Evolutionary conservation across 176 grass and related monocot species (phyloP).

Genomic region (Coix lacrymajobi): DNA sequence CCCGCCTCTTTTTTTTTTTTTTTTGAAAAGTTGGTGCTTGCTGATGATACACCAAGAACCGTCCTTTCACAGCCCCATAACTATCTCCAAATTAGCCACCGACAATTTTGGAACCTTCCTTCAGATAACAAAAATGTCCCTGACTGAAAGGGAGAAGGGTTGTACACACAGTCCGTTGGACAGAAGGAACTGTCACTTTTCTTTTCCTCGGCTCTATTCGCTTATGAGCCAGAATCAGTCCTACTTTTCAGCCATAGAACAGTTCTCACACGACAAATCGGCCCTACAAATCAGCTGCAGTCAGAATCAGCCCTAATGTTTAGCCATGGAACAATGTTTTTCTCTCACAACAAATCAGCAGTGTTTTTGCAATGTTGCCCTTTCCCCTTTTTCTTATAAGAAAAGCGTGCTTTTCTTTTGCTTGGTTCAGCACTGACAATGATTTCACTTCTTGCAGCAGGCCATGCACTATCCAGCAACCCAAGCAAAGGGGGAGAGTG

Average conservation of each 20-base stretch:
- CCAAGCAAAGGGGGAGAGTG: conserved; percentile 49
- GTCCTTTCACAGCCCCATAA: not conserved
- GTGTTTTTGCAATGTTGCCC: not conserved
- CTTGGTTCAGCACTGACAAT: not conserved
- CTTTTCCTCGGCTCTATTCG: too few relatives aligned
- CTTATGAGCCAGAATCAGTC: too few relatives aligned
- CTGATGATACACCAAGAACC: not conserved
- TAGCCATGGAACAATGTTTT: too few relatives aligned
- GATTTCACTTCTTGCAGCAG: conserved; percentile 44
- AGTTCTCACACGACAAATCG: too few relatives aligned
- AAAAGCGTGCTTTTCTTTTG: not conserved
- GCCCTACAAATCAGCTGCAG: too few relatives aligned
- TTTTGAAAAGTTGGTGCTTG: not conserved
- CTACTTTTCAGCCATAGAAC: too few relatives aligned
- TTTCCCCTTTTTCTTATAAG: conserved; percentile 3
- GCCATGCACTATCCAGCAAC: conserved; percentile 47
- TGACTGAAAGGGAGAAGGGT: not conserved
- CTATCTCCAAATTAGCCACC: conserved; percentile 1
- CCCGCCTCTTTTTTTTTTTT: not conserved
- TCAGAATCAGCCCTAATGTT: too few relatives aligned
- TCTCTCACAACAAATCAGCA: too few relatives aligned
- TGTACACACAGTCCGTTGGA: not conserved
- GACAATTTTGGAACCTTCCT: conserved; percentile 5
- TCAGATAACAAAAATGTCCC: conserved; percentile 3
- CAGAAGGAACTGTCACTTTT: not conserved